Evolutionary conservation across 306 rosid genomes (phyloP).

Genomic region (Pueraria montana): DNA sequence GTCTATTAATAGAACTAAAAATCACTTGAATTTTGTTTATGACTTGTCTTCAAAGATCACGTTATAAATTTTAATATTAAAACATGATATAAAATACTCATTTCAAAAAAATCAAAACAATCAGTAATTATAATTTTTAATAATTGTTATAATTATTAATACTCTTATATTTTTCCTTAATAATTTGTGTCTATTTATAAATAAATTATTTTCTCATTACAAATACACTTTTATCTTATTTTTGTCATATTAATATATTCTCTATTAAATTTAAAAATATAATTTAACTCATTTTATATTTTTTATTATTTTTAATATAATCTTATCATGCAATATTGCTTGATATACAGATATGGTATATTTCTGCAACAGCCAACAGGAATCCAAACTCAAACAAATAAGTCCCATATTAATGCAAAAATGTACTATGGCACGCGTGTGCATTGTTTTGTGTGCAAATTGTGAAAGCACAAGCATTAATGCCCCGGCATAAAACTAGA

Average conservation of each 20-base stretch:
- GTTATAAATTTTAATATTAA: too few species aligned
- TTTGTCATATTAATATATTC: background rate
- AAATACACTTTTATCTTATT: background rate
- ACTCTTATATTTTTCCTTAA: background rate
- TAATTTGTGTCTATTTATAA: background rate
- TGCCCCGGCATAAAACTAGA: background rate
- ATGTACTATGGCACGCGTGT: conserved; percentile 19
- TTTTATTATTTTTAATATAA: too few species aligned
- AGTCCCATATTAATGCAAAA: background rate
- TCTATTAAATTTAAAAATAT: background rate
- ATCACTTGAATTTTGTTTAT: too few species aligned
- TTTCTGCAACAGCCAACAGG: background rate
- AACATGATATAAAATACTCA: too few species aligned
- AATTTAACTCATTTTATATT: too few species aligned
- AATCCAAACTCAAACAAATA: background rate
- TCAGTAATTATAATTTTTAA: too few species aligned
- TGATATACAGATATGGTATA: too few species aligned
- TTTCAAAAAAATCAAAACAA: too few species aligned
- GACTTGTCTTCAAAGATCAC: too few species aligned
- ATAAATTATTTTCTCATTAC: background rate
- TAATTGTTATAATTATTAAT: too few species aligned
- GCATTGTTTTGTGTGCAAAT: conserved; percentile 36
- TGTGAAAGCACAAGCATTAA: conserved; percentile 14
- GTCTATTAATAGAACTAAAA: too few species aligned
- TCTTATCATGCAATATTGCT: too few species aligned